These are phyloP conservation scores for Boletus subluridellus DNA, from an alignment of 1,284 basidiomycete genomes.

Conservation along the genomic window DNA sequence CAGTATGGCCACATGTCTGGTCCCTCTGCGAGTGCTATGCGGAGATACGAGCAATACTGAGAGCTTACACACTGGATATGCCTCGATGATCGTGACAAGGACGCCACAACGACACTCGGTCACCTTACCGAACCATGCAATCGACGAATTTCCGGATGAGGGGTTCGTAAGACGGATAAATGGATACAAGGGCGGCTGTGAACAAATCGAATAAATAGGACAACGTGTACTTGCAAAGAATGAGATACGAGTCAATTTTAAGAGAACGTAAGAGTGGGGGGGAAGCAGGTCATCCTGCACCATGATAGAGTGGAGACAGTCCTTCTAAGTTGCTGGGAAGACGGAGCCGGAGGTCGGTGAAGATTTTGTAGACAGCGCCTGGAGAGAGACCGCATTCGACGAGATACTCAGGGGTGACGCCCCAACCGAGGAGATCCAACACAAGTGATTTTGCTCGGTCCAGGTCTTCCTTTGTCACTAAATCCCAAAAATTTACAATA, in stretches of 20 bases:
- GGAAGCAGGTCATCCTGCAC: background rate
- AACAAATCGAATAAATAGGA: background rate
- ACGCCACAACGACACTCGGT: background rate
- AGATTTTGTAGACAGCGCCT: conserved; percentile 38
- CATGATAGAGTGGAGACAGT: background rate
- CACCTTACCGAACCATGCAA: background rate
- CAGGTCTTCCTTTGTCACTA: conserved; percentile 37
- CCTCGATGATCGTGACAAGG: background rate
- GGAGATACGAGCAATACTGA: background rate
- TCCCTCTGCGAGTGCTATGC: no score
- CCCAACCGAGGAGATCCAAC: conserved; percentile 46
- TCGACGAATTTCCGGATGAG: background rate
- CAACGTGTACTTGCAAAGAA: background rate
- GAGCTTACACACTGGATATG: background rate
- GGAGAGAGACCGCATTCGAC: conserved; percentile 40
- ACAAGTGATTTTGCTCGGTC: conserved; percentile 41
- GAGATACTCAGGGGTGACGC: conserved; percentile 44
- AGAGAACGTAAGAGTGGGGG: background rate
- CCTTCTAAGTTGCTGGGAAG: conserved; percentile 25
- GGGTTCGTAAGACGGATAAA: background rate
- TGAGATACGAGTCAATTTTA: no score
- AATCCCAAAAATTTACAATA: background rate
- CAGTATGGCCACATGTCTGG: no score
- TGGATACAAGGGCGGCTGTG: background rate
- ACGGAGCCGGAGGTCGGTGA: conserved; percentile 40